These are phyloP conservation scores for Silybum marianum DNA, from an alignment of 129 eudicot genomes.

Conservation along the genomic window DNA sequence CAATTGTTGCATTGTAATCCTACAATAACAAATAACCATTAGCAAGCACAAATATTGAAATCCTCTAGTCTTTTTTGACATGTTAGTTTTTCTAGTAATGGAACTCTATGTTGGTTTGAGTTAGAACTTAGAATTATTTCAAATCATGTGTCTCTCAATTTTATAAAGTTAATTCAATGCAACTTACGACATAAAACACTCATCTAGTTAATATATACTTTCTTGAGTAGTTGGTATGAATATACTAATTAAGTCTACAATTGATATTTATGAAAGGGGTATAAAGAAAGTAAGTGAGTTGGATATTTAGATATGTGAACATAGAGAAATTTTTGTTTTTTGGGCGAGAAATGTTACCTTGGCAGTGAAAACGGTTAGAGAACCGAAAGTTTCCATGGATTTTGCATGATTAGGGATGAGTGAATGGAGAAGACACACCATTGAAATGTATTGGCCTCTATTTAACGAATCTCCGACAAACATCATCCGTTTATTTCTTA, in stretches of 20 bases:
- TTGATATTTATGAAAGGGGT: background rate
- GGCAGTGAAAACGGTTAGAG: constrained; percentile 67
- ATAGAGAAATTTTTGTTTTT: background rate
- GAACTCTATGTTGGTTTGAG: no score
- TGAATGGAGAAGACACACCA: constrained; percentile 89
- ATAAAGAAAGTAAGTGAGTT: background rate
- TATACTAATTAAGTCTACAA: no score
- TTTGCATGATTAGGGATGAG: constrained; percentile 65
- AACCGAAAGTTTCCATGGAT: constrained; percentile 74
- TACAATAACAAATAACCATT: constrained; percentile 2
- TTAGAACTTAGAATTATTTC: no score
- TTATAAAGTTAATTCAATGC: no score
- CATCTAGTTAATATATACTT: no score
- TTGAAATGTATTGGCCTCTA: constrained; percentile 82
- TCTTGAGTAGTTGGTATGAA: no score
- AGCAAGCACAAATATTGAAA: background rate
- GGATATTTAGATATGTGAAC: background rate
- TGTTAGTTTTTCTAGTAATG: no score
- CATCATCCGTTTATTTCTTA: constrained; percentile 90
- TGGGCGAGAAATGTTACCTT: constrained; percentile 43
- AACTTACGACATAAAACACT: no score
- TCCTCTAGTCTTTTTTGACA: background rate
- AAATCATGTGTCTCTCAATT: no score
- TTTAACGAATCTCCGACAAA: constrained; percentile 92
- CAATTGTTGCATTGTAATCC: constrained; percentile 93